Conservation (phyloP, 2,329 filamentous ascomycete species). For the Pleurostoma richardsiae region DNA sequence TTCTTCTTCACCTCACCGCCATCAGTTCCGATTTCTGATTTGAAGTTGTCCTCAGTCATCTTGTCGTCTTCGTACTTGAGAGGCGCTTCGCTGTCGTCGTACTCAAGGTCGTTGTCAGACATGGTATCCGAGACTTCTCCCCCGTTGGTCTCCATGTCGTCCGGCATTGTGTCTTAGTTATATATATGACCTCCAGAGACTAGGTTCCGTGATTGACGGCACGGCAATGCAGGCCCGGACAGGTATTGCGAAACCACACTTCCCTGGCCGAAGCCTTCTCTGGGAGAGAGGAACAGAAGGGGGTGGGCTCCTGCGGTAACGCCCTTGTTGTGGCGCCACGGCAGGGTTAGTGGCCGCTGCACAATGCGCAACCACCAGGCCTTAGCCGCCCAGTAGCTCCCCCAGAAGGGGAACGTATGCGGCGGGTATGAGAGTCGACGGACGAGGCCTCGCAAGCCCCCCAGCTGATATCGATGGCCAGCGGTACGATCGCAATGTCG, state of each 20-base stretch:
- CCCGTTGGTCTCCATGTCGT: slow-evolving; percentile 47
- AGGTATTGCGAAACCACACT: slow-evolving; percentile 11
- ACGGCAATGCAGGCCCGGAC: slow-evolving; percentile 23
- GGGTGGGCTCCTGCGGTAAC: slow-evolving; percentile 17
- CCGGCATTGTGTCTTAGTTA: slow-evolving; percentile 51
- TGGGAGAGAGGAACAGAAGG: slow-evolving; percentile 1
- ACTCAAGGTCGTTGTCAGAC: slow-evolving; percentile 56
- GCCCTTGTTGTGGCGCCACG: slow-evolving; percentile 19
- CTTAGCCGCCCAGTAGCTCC: slow-evolving; percentile 4
- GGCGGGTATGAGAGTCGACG: too few relatives aligned
- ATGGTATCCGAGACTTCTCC: slow-evolving; percentile 52
- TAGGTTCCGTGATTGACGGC: slow-evolving; percentile 15
- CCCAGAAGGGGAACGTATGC: neutral
- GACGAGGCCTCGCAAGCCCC: neutral
- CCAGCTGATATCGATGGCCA: neutral
- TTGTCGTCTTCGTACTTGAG: slow-evolving; percentile 46
- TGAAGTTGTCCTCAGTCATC: slow-evolving; percentile 42
- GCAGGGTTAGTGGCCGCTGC: slow-evolving; percentile 17
- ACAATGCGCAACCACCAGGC: slow-evolving; percentile 14
- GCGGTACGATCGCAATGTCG: neutral
- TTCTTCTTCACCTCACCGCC: slow-evolving; percentile 58
- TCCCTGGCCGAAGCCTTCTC: slow-evolving; percentile 11
- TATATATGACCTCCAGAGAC: slow-evolving; percentile 32
- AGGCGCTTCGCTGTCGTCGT: slow-evolving; percentile 38
- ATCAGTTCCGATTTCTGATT: slow-evolving; percentile 37